These are phyloP conservation scores for Mitragyna speciosa DNA, from an alignment of 257 asterid genomes.

Conservation along the genomic window DNA sequence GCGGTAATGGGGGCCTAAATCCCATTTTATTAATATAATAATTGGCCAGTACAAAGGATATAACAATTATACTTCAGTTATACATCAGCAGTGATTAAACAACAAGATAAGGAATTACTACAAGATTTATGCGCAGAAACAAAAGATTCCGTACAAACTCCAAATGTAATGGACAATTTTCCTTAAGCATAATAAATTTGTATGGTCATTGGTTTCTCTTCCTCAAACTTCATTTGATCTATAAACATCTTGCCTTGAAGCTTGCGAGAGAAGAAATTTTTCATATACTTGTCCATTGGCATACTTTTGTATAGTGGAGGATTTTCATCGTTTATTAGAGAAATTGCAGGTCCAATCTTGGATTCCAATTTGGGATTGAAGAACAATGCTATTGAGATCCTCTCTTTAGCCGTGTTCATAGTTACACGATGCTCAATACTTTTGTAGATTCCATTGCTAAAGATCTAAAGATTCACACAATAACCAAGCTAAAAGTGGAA, in stretches of 20 bases:
- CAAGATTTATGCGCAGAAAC: no score
- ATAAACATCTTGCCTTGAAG: conserved; percentile 55
- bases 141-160: no score
- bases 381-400: conserved; percentile 59
- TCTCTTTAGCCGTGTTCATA: conserved; percentile 55
- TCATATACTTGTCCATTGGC: conserved; percentile 43
- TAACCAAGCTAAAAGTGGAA: no score
- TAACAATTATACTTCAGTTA: no score
- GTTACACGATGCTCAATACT: conserved; percentile 66
- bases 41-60: no score
- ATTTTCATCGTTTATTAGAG: conserved; percentile 19
- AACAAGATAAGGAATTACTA: no score
- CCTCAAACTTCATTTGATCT: conserved; percentile 39
- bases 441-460: conserved; percentile 66
- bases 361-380: conserved; percentile 58
- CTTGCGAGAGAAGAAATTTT: conserved; percentile 53
- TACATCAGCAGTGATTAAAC: no score
- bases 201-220: neutral
- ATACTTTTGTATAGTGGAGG: conserved; percentile 40
- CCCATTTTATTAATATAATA: no score
- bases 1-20: no score
- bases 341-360: conserved; percentile 48
- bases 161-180: no score
- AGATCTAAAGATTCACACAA: conserved; percentile 34
- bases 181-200: neutral